These are phyloP conservation scores for Raphanus sativus DNA, from an alignment of 345 rosid species.

Conservation along the genomic window DNA sequence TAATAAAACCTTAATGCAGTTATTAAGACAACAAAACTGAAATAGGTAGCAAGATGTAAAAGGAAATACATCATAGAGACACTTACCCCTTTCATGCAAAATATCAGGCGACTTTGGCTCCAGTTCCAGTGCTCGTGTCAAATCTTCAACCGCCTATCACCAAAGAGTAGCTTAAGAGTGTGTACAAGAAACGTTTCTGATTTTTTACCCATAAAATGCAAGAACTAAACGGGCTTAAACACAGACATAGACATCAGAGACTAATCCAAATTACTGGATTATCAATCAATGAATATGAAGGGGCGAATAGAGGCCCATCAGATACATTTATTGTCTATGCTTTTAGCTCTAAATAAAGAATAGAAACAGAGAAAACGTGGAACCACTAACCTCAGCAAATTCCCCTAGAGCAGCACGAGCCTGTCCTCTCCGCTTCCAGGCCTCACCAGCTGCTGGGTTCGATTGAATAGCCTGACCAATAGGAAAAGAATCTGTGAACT, in stretches of 20 bases:
- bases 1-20: not conserved
- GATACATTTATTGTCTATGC: not conserved
- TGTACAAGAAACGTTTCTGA: slow-evolving; percentile 20
- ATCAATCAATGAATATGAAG: slow-evolving; percentile 9
- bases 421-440: slow-evolving; percentile 99
- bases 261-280: slow-evolving; percentile 7
- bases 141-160: slow-evolving; percentile 83
- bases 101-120: slow-evolving; percentile 88
- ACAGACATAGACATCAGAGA: slow-evolving; percentile 3
- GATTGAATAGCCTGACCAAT: slow-evolving; percentile 73
- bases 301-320: not conserved
- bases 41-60: not conserved
- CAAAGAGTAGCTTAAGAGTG: slow-evolving; percentile 27
- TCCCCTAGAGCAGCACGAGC: slow-evolving; percentile 97
- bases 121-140: slow-evolving; percentile 83
- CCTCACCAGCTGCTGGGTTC: slow-evolving; percentile 94
- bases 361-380: not conserved
- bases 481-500: slow-evolving; percentile 13
- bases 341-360: slow-evolving; percentile 6
- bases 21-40: slow-evolving; percentile 17
- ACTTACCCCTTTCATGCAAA: slow-evolving; percentile 90
- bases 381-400: slow-evolving; percentile 62
- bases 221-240: slow-evolving; percentile 11
- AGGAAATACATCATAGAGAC: slow-evolving; percentile 16
- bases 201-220: slow-evolving; percentile 14